Conservation (phyloP, 163 green algal genomes). For the Scenedesmus sp. region DNA sequence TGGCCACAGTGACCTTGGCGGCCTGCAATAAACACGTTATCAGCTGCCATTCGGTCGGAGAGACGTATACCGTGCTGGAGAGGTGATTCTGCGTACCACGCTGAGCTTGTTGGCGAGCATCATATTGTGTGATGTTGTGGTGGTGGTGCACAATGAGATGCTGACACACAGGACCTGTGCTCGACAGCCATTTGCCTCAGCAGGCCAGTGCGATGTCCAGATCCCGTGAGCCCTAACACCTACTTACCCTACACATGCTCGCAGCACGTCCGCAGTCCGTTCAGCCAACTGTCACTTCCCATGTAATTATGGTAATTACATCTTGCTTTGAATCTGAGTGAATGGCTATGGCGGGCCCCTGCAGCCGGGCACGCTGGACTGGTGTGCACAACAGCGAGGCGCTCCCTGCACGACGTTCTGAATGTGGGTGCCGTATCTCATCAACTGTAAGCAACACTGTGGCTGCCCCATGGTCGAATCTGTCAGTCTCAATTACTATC, state of each 20-base stretch:
- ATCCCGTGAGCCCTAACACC: constrained; percentile 11
- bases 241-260: background rate
- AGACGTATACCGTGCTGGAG: background rate
- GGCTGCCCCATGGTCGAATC: too few species aligned
- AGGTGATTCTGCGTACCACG: constrained; percentile 7
- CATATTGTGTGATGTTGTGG: background rate
- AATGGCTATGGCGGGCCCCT: too few species aligned
- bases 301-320: too few species aligned
- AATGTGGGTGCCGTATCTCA: too few species aligned
- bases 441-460: too few species aligned
- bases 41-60: background rate
- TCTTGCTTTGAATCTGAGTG: too few species aligned
- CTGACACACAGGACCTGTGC: background rate
- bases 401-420: too few species aligned
- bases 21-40: constrained; percentile 25
- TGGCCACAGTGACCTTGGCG: constrained; percentile 45
- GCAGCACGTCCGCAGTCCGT: background rate
- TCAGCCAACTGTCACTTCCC: background rate
- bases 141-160: constrained; percentile 7
- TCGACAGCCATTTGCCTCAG: background rate
- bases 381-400: too few species aligned
- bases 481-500: too few species aligned
- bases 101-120: constrained; percentile 16
- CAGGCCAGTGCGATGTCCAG: background rate
- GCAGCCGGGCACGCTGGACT: too few species aligned